phyloP scores from a whole-genome alignment of 2,329 filamentous ascomycete genomes.

The Cordyceps fumosorosea region DNA sequence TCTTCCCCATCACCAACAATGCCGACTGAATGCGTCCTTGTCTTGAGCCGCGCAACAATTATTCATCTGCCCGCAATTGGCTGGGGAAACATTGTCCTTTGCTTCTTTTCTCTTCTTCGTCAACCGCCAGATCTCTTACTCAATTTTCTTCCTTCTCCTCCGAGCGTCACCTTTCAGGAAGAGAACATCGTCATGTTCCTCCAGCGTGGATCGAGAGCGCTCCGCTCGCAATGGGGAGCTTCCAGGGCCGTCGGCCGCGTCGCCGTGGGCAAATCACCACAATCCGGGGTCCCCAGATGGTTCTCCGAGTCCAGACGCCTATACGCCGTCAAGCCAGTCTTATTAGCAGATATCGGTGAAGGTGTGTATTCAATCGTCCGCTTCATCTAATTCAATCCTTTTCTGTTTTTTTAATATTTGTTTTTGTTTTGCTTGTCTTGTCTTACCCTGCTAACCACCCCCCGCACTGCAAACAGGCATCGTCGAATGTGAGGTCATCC shows the following conservation, averaged over 20 bases:
- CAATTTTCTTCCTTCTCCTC: conserved; percentile 3
- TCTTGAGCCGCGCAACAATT: conserved; percentile 10
- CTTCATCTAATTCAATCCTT: neutral
- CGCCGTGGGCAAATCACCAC: conserved; percentile 25
- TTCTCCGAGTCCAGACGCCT: conserved; percentile 46
- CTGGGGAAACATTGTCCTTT: neutral
- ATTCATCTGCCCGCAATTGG: conserved; percentile 10
- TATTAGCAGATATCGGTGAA: conserved; percentile 82
- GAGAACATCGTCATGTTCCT: conserved; percentile 44
- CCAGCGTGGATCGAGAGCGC: conserved; percentile 42
- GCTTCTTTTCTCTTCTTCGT: neutral
- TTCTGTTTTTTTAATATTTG: neutral
- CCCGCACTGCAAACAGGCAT: conserved; percentile 57
- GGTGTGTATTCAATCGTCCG: conserved; percentile 37
- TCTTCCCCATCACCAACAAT: conserved; percentile 26
- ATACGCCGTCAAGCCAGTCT: conserved; percentile 66
- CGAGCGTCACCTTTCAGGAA: neutral
- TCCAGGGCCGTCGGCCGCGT: conserved; percentile 34
- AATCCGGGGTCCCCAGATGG: conserved; percentile 30
- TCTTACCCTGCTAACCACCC: neutral
- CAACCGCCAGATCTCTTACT: neutral
- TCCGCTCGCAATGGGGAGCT: conserved; percentile 45
- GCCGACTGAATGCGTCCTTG: conserved; percentile 28
- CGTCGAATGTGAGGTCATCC: conserved; percentile 96
- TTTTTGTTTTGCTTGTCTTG: neutral